Percentiles rank a stretch among this genome's conserved stretches.
These are phyloP conservation scores for Russula emetica DNA, from an alignment of 768 basidiomycete species.

Conservation along the genomic window DNA sequence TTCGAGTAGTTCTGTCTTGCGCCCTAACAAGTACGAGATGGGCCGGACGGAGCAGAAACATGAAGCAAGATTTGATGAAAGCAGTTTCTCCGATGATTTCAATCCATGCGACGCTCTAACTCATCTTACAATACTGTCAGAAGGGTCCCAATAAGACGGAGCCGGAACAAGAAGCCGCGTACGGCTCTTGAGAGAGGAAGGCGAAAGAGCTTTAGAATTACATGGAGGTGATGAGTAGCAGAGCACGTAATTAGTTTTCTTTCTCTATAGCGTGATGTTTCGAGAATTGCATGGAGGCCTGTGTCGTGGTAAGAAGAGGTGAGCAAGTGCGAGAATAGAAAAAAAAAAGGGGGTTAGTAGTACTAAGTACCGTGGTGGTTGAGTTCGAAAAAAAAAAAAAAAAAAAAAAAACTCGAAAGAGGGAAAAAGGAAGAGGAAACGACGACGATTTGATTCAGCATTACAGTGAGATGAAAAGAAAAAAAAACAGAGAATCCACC, in stretches of 20 bases:
- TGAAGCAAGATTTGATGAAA: no score
- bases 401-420: no score
- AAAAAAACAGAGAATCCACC: background rate
- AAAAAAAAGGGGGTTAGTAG: background rate
- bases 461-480: slow-evolving; percentile 21
- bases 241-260: slow-evolving; percentile 4
- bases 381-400: no score
- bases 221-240: slow-evolving; percentile 14
- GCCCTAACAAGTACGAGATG: no score
- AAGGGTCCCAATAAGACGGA: background rate
- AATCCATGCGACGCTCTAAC: no score
- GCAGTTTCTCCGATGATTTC: no score
- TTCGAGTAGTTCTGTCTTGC: no score
- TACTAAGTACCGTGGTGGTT: background rate
- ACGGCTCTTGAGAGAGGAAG: background rate
- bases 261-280: slow-evolving; percentile 7
- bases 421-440: background rate
- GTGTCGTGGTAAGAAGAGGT: background rate
- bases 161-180: background rate
- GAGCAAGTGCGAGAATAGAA: background rate
- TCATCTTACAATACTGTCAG: no score
- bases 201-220: slow-evolving; percentile 15
- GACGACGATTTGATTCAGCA: slow-evolving; percentile 15
- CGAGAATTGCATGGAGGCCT: background rate
- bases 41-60: no score